A percentile compares a stretch with the other conserved stretches of the same genome.
Conservation (phyloP, 139 green algal genomes). For the Chlamydomonas urium region DNA sequence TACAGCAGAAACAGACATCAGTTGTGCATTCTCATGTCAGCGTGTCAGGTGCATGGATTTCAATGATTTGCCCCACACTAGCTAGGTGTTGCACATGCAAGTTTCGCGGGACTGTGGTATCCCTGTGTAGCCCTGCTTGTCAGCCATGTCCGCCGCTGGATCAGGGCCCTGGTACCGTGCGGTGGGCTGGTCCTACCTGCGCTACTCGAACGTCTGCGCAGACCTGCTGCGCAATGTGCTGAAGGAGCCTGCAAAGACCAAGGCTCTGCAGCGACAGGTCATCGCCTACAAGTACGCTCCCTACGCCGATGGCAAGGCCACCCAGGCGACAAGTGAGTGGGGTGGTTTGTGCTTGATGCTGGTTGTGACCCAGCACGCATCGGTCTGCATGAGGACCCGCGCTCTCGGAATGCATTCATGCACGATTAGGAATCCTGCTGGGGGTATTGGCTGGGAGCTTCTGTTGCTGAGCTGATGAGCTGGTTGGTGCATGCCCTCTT, state of each 20-base stretch:
- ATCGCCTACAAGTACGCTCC: slow-evolving; percentile 40
- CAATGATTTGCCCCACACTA: too few relatives aligned
- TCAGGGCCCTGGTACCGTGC: slow-evolving; percentile 50
- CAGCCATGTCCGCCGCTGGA: too few relatives aligned
- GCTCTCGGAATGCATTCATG: neutral
- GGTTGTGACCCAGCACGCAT: neutral
- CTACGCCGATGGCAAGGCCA: slow-evolving; percentile 42
- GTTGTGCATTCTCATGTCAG: too few relatives aligned
- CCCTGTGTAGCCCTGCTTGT: too few relatives aligned
- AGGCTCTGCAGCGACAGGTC: slow-evolving; percentile 34
- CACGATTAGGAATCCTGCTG: neutral
- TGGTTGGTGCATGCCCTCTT: neutral
- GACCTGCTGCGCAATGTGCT: slow-evolving; percentile 54
- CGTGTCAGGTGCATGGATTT: too few relatives aligned
- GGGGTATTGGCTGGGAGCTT: neutral
- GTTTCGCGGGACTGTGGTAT: too few relatives aligned
- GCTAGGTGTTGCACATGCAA: too few relatives aligned
- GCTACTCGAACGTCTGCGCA: slow-evolving; percentile 57
- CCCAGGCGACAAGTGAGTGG: neutral
- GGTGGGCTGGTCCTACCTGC: slow-evolving; percentile 50
- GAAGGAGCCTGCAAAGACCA: slow-evolving; percentile 63
- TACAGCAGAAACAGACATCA: too few relatives aligned
- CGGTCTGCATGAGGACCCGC: neutral
- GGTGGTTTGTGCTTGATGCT: too few relatives aligned
- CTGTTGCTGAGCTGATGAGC: neutral